These are phyloP conservation scores for Acacia pycnantha DNA, from an alignment of 331 rosid species.

Conservation along the genomic window DNA sequence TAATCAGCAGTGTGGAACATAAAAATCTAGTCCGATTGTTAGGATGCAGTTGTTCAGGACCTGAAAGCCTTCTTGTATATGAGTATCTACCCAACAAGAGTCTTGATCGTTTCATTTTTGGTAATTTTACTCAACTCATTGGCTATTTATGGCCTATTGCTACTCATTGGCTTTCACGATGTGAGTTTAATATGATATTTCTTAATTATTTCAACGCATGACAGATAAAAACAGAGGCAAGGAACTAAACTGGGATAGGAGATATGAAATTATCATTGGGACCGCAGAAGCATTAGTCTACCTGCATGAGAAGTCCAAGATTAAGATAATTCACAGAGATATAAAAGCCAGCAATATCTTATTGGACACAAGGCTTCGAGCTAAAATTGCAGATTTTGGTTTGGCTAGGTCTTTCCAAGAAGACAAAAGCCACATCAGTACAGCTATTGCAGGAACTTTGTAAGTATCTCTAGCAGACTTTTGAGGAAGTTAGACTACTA, in stretches of 20 bases:
- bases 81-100: constrained; percentile 79
- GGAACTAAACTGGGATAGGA: constrained; percentile 79
- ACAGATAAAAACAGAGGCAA: constrained; percentile 62
- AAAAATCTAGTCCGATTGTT: constrained; percentile 75
- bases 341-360: constrained; percentile 91
- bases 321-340: constrained; percentile 83
- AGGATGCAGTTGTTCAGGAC: constrained; percentile 95
- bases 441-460: constrained; percentile 30
- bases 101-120: constrained; percentile 85
- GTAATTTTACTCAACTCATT: constrained; percentile 33
- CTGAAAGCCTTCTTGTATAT: constrained; percentile 91
- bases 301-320: constrained; percentile 75
- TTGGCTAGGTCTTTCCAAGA: constrained; percentile 87
- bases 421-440: constrained; percentile 88
- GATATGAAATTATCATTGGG: constrained; percentile 66
- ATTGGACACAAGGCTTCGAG: constrained; percentile 70
- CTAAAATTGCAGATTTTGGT: constrained; percentile 97
- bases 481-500: background rate
- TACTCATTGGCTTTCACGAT: background rate
- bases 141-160: background rate
- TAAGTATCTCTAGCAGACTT: constrained; percentile 6
- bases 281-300: constrained; percentile 82
- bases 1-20: constrained; percentile 83
- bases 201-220: constrained; percentile 12
- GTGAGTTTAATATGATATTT: background rate